Conservation (phyloP, 1,139 yeast species). For the Diutina siamensis region DNA sequence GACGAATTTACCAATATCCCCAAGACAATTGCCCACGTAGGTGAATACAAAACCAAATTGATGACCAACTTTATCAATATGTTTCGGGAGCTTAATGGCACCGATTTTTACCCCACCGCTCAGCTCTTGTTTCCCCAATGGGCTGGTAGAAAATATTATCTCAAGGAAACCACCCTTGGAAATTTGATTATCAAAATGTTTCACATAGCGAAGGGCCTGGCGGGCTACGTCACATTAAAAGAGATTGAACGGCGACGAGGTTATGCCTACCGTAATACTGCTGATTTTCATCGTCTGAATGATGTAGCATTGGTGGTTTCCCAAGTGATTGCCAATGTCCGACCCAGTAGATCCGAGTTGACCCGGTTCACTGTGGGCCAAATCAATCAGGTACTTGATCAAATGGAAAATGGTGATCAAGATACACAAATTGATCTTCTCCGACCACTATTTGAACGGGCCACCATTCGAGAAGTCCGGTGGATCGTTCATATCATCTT, state of each 20-base stretch:
- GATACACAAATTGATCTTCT: constrained; percentile 31
- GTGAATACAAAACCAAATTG: neutral
- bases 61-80: constrained; percentile 33
- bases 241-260: constrained; percentile 32
- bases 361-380: constrained; percentile 38
- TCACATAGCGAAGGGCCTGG: constrained; percentile 24
- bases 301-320: constrained; percentile 35
- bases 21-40: neutral
- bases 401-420: constrained; percentile 24
- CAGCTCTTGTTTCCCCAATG: constrained; percentile 52
- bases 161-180: constrained; percentile 41
- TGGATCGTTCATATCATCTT: constrained; percentile 63
- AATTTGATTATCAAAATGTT: constrained; percentile 27
- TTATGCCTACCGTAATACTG: constrained; percentile 16
- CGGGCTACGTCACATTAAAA: constrained; percentile 22
- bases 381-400: constrained; percentile 46
- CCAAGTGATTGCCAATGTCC: constrained; percentile 37
- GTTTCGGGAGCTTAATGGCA: constrained; percentile 60
- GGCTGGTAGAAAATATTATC: constrained; percentile 41
- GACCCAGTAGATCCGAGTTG: constrained; percentile 31
- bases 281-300: constrained; percentile 20
- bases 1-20: neutral
- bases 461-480: constrained; percentile 55
- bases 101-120: constrained; percentile 58
- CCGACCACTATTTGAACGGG: constrained; percentile 36